phyloP scores from a whole-genome alignment of 78 protist genomes.

The slime mould (Dictyostelium discoideum) region DNA sequence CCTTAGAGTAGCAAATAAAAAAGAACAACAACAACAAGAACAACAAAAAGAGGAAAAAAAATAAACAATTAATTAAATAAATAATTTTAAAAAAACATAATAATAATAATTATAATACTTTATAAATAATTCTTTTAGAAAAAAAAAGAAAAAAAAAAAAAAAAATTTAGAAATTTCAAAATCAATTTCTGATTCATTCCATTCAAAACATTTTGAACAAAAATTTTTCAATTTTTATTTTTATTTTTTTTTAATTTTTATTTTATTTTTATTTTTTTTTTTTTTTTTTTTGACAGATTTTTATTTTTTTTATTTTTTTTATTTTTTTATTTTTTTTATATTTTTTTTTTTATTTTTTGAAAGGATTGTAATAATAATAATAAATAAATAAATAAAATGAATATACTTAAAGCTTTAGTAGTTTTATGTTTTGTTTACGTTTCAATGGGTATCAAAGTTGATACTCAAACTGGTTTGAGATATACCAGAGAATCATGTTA shows the following conservation, averaged over 20 bases:
- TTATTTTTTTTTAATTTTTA: not conserved
- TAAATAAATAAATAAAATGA: not conserved
- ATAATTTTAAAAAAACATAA: not conserved
- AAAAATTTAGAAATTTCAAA: no score
- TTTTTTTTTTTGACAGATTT: not conserved
- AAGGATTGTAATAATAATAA: not conserved
- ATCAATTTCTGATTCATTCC: no score
- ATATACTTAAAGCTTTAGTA: not conserved
- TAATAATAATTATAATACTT: no score
- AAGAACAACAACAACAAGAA: not conserved
- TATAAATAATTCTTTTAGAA: no score
- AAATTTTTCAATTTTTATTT: not conserved
- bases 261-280: not conserved
- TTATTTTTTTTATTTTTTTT: not conserved
- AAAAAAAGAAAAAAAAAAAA: not conserved
- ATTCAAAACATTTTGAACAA: no score
- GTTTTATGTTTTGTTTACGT: not conserved
- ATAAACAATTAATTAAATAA: not conserved
- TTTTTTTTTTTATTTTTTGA: not conserved
- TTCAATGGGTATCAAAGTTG: not conserved
- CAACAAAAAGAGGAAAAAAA: not conserved
- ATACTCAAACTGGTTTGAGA: not conserved
- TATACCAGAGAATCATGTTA: constrained; percentile 10
- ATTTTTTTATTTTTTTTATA: not conserved
- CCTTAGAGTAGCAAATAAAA: constrained; percentile 19